phyloP scores from a whole-genome alignment of 106 monocot species.

The Platanthera guangdongensis region DNA sequence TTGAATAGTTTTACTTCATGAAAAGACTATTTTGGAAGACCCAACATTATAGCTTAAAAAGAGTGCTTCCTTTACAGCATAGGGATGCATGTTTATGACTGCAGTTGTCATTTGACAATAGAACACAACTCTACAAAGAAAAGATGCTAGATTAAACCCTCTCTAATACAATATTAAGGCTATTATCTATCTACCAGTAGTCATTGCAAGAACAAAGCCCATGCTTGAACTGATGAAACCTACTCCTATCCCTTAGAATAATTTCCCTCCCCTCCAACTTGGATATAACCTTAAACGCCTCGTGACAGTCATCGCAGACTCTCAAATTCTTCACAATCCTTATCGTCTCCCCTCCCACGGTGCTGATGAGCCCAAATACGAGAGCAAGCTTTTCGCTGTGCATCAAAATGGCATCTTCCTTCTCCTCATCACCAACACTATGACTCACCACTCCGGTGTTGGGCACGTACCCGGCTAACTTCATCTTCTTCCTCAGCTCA shows the following conservation, averaged over 20 bases:
- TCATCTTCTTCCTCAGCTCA: slow-evolving; percentile 11
- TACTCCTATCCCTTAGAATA: slow-evolving; percentile 19
- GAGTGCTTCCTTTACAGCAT: no score
- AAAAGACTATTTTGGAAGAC: no score
- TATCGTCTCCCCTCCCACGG: slow-evolving; percentile 12
- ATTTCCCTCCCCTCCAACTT: slow-evolving; percentile 14
- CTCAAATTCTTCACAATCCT: slow-evolving; percentile 31
- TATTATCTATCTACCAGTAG: slow-evolving; percentile 20
- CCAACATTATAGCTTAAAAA: no score
- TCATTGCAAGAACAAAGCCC: slow-evolving; percentile 29
- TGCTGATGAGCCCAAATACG: slow-evolving; percentile 22
- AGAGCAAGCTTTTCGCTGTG: slow-evolving; percentile 31
- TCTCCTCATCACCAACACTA: slow-evolving; percentile 22
- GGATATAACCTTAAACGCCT: slow-evolving; percentile 23
- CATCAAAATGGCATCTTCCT: slow-evolving; percentile 19
- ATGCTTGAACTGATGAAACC: slow-evolving; percentile 30
- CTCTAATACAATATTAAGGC: background rate
- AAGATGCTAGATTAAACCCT: no score
- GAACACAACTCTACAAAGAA: no score
- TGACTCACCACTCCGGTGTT: slow-evolving; percentile 19
- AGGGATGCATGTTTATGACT: no score
- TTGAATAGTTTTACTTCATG: no score
- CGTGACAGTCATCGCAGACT: slow-evolving; percentile 29
- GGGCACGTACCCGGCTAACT: slow-evolving; percentile 19
- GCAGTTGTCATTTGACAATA: no score